Conservation (phyloP, 257 asterid species). For the Buddleja alternifolia region DNA sequence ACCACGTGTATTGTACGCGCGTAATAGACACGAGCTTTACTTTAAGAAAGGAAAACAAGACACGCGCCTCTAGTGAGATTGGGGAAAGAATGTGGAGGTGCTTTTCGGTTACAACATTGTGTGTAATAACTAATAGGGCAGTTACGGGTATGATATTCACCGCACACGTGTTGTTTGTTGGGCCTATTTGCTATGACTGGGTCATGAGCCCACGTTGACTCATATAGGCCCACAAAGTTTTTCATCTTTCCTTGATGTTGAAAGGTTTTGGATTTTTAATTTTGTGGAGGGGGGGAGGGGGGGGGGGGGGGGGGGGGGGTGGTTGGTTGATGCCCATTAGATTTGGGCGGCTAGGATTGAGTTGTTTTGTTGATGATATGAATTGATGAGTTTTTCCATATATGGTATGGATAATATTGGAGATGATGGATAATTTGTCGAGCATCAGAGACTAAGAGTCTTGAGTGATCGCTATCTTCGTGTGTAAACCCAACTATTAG, state of each 20-base stretch:
- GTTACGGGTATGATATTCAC: constrained; percentile 33
- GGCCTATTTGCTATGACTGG: constrained; percentile 40
- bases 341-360: not conserved
- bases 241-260: not conserved
- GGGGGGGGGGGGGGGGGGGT: too few relatives aligned
- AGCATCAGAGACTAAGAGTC: too few relatives aligned
- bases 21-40: not conserved
- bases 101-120: constrained; percentile 44
- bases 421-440: too few relatives aligned
- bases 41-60: not conserved
- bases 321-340: not conserved
- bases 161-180: constrained; percentile 45
- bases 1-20: constrained; percentile 18
- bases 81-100: constrained; percentile 13
- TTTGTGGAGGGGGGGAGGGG: too few relatives aligned
- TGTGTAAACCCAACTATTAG: too few relatives aligned
- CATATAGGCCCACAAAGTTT: constrained; percentile 29
- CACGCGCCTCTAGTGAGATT: constrained; percentile 30
- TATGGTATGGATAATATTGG: too few relatives aligned
- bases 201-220: constrained; percentile 29
- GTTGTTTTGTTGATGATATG: not conserved
- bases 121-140: constrained; percentile 17
- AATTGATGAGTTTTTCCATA: not conserved
- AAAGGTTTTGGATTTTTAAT: too few relatives aligned
- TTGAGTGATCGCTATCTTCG: too few relatives aligned